Conservation (phyloP, 306 rosid species). For the Fagus sylvatica region DNA sequence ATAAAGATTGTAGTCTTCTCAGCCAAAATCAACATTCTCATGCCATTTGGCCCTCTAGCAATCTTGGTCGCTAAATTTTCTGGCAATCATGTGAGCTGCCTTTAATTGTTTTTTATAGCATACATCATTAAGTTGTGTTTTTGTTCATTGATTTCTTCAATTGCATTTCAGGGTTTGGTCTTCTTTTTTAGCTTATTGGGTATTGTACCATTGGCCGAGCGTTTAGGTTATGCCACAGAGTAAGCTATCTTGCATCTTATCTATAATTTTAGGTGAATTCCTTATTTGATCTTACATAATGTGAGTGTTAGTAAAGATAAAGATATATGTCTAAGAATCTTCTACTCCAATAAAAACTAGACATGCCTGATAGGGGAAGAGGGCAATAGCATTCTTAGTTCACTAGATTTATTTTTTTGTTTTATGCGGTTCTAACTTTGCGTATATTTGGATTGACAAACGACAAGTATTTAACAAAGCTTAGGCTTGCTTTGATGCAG, state of each 20-base stretch:
- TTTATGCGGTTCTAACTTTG: background rate
- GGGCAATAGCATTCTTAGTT: background rate
- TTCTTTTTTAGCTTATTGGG: no score
- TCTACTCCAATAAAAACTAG: background rate
- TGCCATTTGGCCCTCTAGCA: slow-evolving; percentile 53
- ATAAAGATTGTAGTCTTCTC: slow-evolving; percentile 49
- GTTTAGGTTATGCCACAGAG: no score
- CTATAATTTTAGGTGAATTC: background rate
- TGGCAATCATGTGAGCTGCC: slow-evolving; percentile 49
- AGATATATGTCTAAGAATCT: background rate
- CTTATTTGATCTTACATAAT: background rate
- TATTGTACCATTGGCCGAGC: no score
- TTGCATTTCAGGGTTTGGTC: slow-evolving; percentile 8
- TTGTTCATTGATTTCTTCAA: slow-evolving; percentile 5
- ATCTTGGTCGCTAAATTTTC: slow-evolving; percentile 36
- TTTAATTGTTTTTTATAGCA: background rate
- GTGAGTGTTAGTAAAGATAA: background rate
- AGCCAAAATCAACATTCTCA: slow-evolving; percentile 45
- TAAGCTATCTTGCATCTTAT: background rate
- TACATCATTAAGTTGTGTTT: background rate
- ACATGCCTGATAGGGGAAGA: background rate
- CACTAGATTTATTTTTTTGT: background rate
- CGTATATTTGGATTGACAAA: background rate
- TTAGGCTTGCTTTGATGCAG: slow-evolving; percentile 39
- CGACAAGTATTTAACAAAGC: slow-evolving; percentile 7